Evolutionary conservation across 1,139 yeast species (phyloP).

Genomic region (Starmera stellimalicola): DNA sequence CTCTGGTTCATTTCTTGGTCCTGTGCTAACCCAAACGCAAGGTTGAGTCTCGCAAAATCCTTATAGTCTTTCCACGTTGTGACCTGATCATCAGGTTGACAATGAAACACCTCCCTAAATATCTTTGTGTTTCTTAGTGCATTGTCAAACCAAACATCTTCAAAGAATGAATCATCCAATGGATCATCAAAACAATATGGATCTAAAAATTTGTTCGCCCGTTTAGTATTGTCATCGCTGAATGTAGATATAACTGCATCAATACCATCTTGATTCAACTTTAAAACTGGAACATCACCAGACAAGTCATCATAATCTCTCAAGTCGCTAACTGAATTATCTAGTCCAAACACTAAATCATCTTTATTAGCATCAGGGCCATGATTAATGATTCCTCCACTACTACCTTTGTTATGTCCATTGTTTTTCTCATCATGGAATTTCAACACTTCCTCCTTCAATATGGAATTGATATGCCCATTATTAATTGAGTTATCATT

Average conservation of each 20-base stretch:
- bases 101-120: conserved; percentile 78
- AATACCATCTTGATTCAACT: conserved; percentile 37
- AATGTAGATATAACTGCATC: conserved; percentile 33
- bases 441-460: not conserved
- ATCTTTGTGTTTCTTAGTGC: conserved; percentile 80
- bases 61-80: conserved; percentile 86
- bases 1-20: conserved; percentile 20
- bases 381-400: conserved; percentile 1
- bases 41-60: conserved; percentile 46
- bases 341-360: not conserved
- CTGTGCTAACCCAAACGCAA: conserved; percentile 49
- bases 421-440: not conserved
- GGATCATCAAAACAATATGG: conserved; percentile 91
- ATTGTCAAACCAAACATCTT: conserved; percentile 79
- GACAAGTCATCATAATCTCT: conserved; percentile 19
- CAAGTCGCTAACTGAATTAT: conserved; percentile 1
- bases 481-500: conserved; percentile 16
- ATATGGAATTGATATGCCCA: conserved; percentile 5
- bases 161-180: conserved; percentile 63
- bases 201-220: conserved; percentile 47
- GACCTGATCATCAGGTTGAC: conserved; percentile 91
- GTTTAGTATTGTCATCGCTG: conserved; percentile 9
- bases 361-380: not conserved
- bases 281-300: conserved; percentile 35
- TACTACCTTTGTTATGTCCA: not conserved